Evolutionary conservation across 2,329 filamentous ascomycete species (phyloP).

Genomic region (Cadophora gregata): DNA sequence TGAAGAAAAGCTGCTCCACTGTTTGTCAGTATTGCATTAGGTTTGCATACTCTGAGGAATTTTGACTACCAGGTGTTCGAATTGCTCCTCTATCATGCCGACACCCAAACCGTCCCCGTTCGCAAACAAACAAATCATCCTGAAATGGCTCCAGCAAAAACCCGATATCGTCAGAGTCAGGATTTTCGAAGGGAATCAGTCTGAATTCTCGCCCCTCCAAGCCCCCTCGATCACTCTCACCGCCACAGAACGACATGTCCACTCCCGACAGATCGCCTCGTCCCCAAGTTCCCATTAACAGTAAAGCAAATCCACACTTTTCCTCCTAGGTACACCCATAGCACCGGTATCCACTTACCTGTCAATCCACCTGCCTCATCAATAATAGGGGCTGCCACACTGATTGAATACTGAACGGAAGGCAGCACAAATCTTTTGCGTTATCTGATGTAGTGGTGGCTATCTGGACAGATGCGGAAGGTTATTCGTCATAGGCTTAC

Average conservation of each 20-base stretch:
- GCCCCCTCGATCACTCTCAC: constrained; percentile 4
- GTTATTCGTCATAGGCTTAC: neutral
- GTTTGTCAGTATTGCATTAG: constrained; percentile 15
- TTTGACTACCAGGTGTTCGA: constrained; percentile 1
- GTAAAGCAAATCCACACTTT: neutral
- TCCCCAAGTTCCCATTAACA: constrained; percentile 4
- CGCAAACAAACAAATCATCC: neutral
- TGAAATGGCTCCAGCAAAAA: neutral
- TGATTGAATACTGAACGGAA: neutral
- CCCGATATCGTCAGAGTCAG: neutral
- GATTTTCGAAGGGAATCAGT: neutral
- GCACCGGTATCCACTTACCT: constrained; percentile 17
- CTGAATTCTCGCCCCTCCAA: constrained; percentile 6
- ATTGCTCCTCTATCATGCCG: neutral
- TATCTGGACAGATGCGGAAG: constrained; percentile 2
- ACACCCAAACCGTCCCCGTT: neutral
- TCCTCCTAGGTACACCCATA: neutral
- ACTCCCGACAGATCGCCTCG: constrained; percentile 12
- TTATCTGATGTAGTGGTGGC: constrained; percentile 3
- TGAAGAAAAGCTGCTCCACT: constrained; percentile 3
- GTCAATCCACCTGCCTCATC: constrained; percentile 2
- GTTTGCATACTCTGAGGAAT: constrained; percentile 1
- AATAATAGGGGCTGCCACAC: neutral
- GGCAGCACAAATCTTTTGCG: neutral
- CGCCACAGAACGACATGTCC: constrained; percentile 2